Conservation (phyloP, 2,329 filamentous ascomycete genomes). For the Hymenotorrendiella dingleyae region DNA sequence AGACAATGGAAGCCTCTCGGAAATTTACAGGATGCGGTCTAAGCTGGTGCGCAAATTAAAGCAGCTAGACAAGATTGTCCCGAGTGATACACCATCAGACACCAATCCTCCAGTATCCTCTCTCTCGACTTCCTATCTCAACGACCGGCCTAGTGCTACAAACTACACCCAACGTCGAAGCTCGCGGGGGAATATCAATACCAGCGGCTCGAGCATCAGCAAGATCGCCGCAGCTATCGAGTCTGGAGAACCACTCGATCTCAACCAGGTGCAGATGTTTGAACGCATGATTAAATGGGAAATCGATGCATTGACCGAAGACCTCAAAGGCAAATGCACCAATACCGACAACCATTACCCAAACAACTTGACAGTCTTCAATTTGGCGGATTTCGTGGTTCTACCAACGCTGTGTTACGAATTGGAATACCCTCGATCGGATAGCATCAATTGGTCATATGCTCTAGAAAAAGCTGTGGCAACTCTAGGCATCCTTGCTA, state of each 20-base stretch:
- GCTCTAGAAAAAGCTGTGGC: constrained; percentile 66
- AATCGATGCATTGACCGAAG: constrained; percentile 56
- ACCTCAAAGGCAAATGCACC: constrained; percentile 53
- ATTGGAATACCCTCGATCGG: constrained; percentile 67
- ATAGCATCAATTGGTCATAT: constrained; percentile 67
- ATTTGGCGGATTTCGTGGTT: constrained; percentile 68
- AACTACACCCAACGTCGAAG: constrained; percentile 38
- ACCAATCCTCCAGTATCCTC: constrained; percentile 37
- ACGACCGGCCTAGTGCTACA: constrained; percentile 35
- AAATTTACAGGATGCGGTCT: constrained; percentile 46
- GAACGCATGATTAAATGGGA: constrained; percentile 57
- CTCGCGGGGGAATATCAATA: constrained; percentile 25
- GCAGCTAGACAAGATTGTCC: constrained; percentile 49
- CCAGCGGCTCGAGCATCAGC: constrained; percentile 44
- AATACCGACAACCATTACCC: constrained; percentile 52
- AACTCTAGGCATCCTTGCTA: constrained; percentile 65
- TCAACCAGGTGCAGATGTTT: constrained; percentile 58
- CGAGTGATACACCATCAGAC: constrained; percentile 38
- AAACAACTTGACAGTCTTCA: constrained; percentile 57
- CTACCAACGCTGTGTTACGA: constrained; percentile 76
- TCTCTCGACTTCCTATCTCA: constrained; percentile 42
- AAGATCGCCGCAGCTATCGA: constrained; percentile 57
- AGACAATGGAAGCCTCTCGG: constrained; percentile 66
- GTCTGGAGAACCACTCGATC: constrained; percentile 51
- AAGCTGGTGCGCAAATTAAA: constrained; percentile 45